Conservation (phyloP, 1,284 basidiomycete species). For the Coniferiporia weirii region DNA sequence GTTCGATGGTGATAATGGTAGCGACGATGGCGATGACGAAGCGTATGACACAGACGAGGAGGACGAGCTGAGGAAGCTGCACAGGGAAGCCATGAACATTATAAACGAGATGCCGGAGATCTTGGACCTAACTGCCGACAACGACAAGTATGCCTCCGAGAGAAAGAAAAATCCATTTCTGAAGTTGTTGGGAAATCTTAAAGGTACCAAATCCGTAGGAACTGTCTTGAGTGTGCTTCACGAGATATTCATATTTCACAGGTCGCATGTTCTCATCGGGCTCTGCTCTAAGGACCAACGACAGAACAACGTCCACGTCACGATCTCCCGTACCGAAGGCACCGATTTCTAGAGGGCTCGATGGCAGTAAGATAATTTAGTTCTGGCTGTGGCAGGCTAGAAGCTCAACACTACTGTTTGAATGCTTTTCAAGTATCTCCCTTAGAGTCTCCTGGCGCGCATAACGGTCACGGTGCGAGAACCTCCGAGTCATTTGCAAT, state of each 20-base stretch:
- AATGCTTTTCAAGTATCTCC: neutral
- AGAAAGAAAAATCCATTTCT: constrained; percentile 68
- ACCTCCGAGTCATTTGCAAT: constrained; percentile 52
- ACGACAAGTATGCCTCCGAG: constrained; percentile 42
- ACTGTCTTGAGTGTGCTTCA: neutral
- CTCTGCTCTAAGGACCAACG: constrained; percentile 46
- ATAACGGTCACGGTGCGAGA: constrained; percentile 22
- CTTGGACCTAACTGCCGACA: constrained; percentile 38
- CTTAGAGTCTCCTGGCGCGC: neutral
- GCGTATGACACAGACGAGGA: constrained; percentile 66
- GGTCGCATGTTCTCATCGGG: constrained; percentile 67
- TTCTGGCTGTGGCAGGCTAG: neutral
- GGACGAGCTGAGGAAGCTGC: constrained; percentile 52
- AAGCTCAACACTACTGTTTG: neutral
- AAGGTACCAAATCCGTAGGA: constrained; percentile 40
- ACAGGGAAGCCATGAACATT: constrained; percentile 67
- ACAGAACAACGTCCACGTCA: constrained; percentile 25
- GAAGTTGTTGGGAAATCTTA: constrained; percentile 61
- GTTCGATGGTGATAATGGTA: constrained; percentile 35
- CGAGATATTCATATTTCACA: constrained; percentile 26
- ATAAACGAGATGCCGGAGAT: constrained; percentile 53
- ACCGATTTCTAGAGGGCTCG: constrained; percentile 15
- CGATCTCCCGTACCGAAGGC: constrained; percentile 20
- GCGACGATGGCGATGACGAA: constrained; percentile 36
- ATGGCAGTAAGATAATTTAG: neutral